Evolutionary conservation across 495 filamentous ascomycete genomes (phyloP).

Genomic region (Aspergillus leporis): DNA sequence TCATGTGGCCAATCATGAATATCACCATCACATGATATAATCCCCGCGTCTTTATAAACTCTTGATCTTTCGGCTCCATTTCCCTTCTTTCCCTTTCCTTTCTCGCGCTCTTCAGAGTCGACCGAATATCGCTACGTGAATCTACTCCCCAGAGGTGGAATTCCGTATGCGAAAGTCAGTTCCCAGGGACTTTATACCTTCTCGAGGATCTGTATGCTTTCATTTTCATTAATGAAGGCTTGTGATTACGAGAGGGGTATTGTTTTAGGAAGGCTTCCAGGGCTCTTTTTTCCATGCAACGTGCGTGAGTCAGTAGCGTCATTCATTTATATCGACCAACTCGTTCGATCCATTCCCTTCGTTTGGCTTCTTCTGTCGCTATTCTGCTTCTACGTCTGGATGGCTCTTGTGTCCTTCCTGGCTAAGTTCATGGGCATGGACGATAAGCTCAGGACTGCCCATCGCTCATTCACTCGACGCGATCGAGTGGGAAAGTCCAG

Average conservation of each 20-base stretch:
- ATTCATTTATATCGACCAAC: constrained; percentile 35
- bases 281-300: constrained; percentile 36
- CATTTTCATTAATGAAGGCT: constrained; percentile 20
- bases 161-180: constrained; percentile 34
- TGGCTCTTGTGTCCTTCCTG: constrained; percentile 25
- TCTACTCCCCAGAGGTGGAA: constrained; percentile 21
- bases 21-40: constrained; percentile 20
- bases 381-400: constrained; percentile 29
- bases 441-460: constrained; percentile 13
- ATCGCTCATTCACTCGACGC: constrained; percentile 72
- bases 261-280: constrained; percentile 38
- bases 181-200: constrained; percentile 20
- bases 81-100: constrained; percentile 18
- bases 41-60: constrained; percentile 7
- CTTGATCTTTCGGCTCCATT: constrained; percentile 20
- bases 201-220: constrained; percentile 14
- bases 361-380: constrained; percentile 28
- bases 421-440: constrained; percentile 20
- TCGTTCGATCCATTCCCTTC: constrained; percentile 38
- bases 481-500: constrained; percentile 77
- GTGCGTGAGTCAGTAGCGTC: constrained; percentile 42
- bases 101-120: constrained; percentile 42
- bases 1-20: constrained; percentile 12
- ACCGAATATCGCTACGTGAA: constrained; percentile 33
- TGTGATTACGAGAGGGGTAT: constrained; percentile 23